Conservation (phyloP, 2,329 filamentous ascomycete species). For the Magnaporthales sp. region DNA sequence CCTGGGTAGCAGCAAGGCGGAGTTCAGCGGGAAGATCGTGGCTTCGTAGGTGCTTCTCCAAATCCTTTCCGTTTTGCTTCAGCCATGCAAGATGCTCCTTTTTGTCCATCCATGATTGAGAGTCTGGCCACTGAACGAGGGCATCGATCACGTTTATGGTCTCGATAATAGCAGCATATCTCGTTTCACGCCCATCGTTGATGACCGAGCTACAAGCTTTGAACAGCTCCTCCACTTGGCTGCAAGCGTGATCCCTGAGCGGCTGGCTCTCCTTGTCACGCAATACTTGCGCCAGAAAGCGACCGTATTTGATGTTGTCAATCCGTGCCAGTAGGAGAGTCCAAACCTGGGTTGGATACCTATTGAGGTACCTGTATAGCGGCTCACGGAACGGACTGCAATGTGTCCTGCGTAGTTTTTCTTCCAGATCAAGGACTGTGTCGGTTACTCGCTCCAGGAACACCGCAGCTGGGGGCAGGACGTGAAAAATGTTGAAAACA, state of each 20-base stretch:
- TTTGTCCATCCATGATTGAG: constrained; percentile 63
- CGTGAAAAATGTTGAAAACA: constrained; percentile 93
- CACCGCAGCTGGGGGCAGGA: constrained; percentile 81
- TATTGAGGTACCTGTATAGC: constrained; percentile 86
- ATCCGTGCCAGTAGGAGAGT: constrained; percentile 68
- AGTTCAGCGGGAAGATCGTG: constrained; percentile 64
- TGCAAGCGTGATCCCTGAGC: constrained; percentile 65
- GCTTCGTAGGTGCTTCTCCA: constrained; percentile 64
- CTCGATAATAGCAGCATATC: constrained; percentile 67
- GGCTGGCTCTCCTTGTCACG: constrained; percentile 64
- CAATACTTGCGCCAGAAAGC: constrained; percentile 84
- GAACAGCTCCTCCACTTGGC: constrained; percentile 65
- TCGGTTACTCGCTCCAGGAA: constrained; percentile 90
- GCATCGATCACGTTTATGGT: constrained; percentile 79
- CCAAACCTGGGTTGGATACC: constrained; percentile 86
- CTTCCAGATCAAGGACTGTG: constrained; percentile 81
- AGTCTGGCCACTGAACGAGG: constrained; percentile 57
- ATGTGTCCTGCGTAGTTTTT: constrained; percentile 74
- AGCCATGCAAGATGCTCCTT: constrained; percentile 53
- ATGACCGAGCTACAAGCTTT: constrained; percentile 55
- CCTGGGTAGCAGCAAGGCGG: constrained; percentile 80
- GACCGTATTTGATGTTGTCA: constrained; percentile 78
- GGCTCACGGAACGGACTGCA: constrained; percentile 87
- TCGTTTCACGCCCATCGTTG: constrained; percentile 60
- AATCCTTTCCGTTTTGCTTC: constrained; percentile 61